These are phyloP conservation scores for Ganoderma multipileum DNA, from an alignment of 1,284 basidiomycete species.

Conservation along the genomic window DNA sequence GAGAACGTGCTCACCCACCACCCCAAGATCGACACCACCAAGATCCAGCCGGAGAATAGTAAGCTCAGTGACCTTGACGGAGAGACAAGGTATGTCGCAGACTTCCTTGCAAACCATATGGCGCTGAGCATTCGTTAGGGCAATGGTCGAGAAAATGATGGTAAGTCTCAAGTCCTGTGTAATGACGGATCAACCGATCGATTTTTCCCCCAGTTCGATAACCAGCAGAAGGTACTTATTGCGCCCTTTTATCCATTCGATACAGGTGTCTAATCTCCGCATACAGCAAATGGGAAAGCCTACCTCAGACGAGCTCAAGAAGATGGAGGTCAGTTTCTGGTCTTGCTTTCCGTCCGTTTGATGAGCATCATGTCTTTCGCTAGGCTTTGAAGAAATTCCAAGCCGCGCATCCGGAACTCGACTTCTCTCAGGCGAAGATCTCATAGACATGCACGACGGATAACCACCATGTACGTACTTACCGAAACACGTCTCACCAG, in stretches of 20 bases:
- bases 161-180: constrained; percentile 53
- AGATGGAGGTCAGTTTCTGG: constrained; percentile 71
- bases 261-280: constrained; percentile 6
- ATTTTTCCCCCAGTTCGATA: constrained; percentile 71
- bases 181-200: constrained; percentile 8
- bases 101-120: constrained; percentile 16
- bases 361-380: not conserved
- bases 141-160: constrained; percentile 99
- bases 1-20: constrained; percentile 95
- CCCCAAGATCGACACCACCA: constrained; percentile 96
- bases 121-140: constrained; percentile 52
- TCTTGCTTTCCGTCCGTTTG: not conserved
- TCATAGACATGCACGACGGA: constrained; percentile 48
- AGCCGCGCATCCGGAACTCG: constrained; percentile 89
- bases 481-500: not conserved
- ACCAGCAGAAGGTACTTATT: constrained; percentile 91
- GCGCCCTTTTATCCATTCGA: constrained; percentile 9
- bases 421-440: constrained; percentile 93
- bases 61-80: constrained; percentile 96
- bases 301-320: constrained; percentile 90
- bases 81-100: constrained; percentile 73
- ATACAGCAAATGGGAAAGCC: constrained; percentile 93
- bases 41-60: constrained; percentile 95
- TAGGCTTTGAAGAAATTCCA: constrained; percentile 91
- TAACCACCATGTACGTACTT: not conserved